Conservation (phyloP, 768 basidiomycete genomes). For the Nevesoporus exiguus region DNA sequence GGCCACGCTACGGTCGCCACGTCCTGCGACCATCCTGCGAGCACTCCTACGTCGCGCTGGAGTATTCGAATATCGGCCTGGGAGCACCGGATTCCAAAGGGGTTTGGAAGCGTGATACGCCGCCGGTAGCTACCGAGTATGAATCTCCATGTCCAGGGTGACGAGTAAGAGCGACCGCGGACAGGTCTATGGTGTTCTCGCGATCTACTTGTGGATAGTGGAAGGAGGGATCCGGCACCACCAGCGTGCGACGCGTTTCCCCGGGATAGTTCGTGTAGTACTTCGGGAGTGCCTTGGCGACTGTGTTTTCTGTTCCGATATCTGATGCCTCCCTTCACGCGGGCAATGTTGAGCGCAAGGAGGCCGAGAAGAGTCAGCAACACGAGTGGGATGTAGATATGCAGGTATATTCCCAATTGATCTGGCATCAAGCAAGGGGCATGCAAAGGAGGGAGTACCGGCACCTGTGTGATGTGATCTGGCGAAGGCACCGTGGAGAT, state of each 20-base stretch:
- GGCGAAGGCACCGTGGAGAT: slow-evolving; percentile 34
- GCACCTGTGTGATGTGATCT: slow-evolving; percentile 31
- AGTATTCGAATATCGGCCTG: slow-evolving; percentile 7
- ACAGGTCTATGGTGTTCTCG: slow-evolving; percentile 1
- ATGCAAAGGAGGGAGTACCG: slow-evolving; percentile 42
- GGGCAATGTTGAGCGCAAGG: slow-evolving; percentile 26
- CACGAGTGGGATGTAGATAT: slow-evolving; percentile 66
- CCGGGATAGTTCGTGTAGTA: slow-evolving; percentile 11
- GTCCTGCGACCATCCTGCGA: slow-evolving; percentile 32
- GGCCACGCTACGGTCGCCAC: slow-evolving; percentile 36
- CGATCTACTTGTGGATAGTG: slow-evolving; percentile 15
- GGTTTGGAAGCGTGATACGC: slow-evolving; percentile 23
- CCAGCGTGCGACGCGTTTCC: not conserved
- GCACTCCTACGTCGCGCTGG: slow-evolving; percentile 21
- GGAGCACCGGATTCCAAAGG: slow-evolving; percentile 7
- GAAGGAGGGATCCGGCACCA: slow-evolving; percentile 16
- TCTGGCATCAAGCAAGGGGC: slow-evolving; percentile 78
- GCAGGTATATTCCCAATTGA: slow-evolving; percentile 74
- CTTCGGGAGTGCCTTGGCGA: slow-evolving; percentile 9
- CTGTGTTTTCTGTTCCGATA: slow-evolving; percentile 10
- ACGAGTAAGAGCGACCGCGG: slow-evolving; percentile 15
- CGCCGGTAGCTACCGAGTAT: slow-evolving; percentile 22
- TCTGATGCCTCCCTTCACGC: slow-evolving; percentile 5
- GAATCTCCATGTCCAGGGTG: slow-evolving; percentile 27
- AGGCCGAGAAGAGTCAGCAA: slow-evolving; percentile 55